A percentile compares a stretch with the other conserved stretches of the same genome.
These are phyloP conservation scores for Pleurotus giganteus DNA, from an alignment of 768 basidiomycete genomes.

Conservation along the genomic window DNA sequence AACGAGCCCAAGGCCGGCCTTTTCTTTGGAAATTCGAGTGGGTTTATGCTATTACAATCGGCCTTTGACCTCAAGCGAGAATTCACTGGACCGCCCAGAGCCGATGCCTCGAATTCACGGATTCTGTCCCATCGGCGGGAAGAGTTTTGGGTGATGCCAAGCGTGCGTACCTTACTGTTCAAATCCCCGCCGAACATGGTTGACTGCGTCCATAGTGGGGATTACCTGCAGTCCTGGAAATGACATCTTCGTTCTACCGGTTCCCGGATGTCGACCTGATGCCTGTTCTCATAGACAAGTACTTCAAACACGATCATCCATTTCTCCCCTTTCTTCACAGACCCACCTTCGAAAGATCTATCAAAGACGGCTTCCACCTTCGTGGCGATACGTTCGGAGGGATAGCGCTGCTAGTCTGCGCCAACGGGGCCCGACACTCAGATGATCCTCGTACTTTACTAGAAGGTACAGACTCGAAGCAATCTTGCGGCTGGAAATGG, in stretches of 20 bases:
- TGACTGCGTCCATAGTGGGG: conserved; percentile 30
- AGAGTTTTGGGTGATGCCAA: conserved; percentile 50
- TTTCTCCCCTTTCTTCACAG: no score
- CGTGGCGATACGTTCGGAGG: conserved; percentile 44
- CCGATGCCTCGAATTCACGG: conserved; percentile 16
- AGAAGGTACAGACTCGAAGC: conserved; percentile 36
- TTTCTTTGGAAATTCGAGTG: conserved; percentile 54
- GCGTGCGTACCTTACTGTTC: conserved; percentile 34
- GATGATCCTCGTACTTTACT: conserved; percentile 61
- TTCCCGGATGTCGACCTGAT: no score
- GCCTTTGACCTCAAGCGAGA: conserved; percentile 59
- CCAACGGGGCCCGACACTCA: conserved; percentile 32
- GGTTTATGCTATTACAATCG: conserved; percentile 49
- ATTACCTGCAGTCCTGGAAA: conserved; percentile 18
- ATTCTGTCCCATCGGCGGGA: conserved; percentile 31
- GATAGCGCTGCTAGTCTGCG: conserved; percentile 45
- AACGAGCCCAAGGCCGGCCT: conserved; percentile 33
- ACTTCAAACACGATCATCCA: no score
- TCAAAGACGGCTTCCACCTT: conserved; percentile 48
- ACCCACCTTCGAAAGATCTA: conserved; percentile 57
- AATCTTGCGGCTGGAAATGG: conserved; percentile 62
- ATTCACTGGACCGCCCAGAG: conserved; percentile 35
- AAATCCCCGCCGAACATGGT: no score
- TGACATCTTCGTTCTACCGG: conserved; percentile 27
- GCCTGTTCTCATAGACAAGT: no score